phyloP scores from a whole-genome alignment of 163 green algal species.

The Chlorella variabilis region DNA sequence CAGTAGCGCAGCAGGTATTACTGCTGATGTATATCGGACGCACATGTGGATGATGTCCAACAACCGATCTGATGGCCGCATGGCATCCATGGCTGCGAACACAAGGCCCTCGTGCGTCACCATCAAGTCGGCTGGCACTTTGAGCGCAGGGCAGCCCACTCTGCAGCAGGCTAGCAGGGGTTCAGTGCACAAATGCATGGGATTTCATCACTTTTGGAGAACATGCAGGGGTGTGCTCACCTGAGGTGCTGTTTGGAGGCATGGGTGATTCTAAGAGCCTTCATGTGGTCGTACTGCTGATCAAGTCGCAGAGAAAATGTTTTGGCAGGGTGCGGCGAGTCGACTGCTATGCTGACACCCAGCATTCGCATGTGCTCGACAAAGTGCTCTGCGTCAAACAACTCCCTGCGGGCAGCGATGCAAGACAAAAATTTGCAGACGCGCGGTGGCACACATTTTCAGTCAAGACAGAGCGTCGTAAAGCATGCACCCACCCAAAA shows the following conservation, averaged over 20 bases:
- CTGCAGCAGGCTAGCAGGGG: neutral
- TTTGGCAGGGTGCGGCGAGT: neutral
- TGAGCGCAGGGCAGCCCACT: slow-evolving; percentile 21
- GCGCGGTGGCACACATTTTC: neutral
- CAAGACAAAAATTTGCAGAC: neutral
- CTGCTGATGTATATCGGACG: neutral
- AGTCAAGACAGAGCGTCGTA: neutral
- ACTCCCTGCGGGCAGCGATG: neutral
- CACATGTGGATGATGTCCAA: slow-evolving; percentile 5
- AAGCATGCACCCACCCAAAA: neutral
- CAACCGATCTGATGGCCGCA: slow-evolving; percentile 29
- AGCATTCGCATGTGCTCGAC: neutral
- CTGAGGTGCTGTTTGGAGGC: neutral
- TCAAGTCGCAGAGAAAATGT: neutral
- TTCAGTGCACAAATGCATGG: too few species aligned
- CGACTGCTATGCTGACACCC: neutral
- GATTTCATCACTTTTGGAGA: too few species aligned
- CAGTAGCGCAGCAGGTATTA: neutral
- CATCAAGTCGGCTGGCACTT: neutral
- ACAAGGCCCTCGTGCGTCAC: neutral
- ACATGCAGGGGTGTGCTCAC: neutral
- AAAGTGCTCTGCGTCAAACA: slow-evolving; percentile 4
- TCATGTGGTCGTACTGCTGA: neutral
- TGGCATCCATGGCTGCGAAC: slow-evolving; percentile 27
- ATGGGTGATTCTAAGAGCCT: neutral